Base-by-base conservation (phyloP, 2,329 filamentous ascomycete genomes). In the Neofusicoccum kwambonambiense region DNA sequence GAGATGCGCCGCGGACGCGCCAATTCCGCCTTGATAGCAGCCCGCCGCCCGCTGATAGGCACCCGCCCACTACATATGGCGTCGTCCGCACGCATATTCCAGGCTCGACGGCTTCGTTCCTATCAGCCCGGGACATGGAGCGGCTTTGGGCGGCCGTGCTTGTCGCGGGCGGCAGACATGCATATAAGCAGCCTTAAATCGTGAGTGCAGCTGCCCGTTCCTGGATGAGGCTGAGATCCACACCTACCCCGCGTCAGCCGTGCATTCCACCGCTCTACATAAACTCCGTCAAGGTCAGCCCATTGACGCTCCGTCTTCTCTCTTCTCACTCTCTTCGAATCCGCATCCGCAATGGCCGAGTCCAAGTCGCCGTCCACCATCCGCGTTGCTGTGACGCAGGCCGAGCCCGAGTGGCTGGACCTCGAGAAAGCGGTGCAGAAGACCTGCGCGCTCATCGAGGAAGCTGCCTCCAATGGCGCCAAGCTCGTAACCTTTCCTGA, bases 351-450 rank as follows among this genome's bases (percentile, higher is more conserved):
- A 19, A 35, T n/a, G 39, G 19, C 42, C 42, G 34, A 47, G 8
- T 11, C 56, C 27, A 47, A 22, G 19, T 31, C 60, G 6, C 17
- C 60, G 3, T 51, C 60, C 2, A 62, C 47, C 37, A 41, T 64
- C 62, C 51, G 50, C 19, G 81, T 85, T 4, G 83, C 81, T 35
- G 83, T 84, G 15, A 81, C 84, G 0, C 86, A 89, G 69, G 81
- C 82, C 6, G 87, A 89, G 73, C 86, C 87, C 0, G 81, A 78
- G 1, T 89, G 86, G 86, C 78, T 89, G 8, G 83, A 89, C 68
- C 80, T 89, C 3, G 75, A 81, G 6, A 82, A 73, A 0, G 79
- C 81, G 1, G 82, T 89, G 1, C 71, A 79, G 1, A 89, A 89
- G 71, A 87, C 86, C 4, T 83, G 84, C 68, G 70, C 75, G 0